Conservation (phyloP, 1,284 basidiomycete genomes). For the Trichosporon faecale region DNA sequence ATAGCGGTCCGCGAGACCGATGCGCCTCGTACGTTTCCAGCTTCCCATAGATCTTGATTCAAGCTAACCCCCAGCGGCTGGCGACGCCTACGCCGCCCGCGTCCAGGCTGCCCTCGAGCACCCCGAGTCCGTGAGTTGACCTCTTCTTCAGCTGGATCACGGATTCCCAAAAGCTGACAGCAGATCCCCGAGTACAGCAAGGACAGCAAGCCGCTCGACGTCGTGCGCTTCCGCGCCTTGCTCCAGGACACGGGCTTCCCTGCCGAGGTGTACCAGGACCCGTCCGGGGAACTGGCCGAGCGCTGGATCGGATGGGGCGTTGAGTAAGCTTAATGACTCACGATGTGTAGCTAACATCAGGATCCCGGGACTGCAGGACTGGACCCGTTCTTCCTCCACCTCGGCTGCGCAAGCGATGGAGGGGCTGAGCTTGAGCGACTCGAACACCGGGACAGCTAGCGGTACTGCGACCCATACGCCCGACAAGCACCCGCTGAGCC, state of each 20-base stretch:
- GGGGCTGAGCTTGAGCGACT: background rate
- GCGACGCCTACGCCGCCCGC: constrained; percentile 11
- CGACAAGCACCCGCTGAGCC: constrained; percentile 40
- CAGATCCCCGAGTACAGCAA: constrained; percentile 36
- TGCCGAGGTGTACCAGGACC: constrained; percentile 46
- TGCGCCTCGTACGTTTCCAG: constrained; percentile 11
- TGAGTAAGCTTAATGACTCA: constrained; percentile 34
- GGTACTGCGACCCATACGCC: constrained; percentile 20
- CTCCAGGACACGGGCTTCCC: constrained; percentile 52
- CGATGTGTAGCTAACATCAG: constrained; percentile 20
- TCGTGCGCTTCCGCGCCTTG: constrained; percentile 48
- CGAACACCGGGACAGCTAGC: too few relatives aligned
- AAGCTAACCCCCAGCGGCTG: constrained; percentile 11
- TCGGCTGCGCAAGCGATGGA: background rate
- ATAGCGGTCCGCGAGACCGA: constrained; percentile 44
- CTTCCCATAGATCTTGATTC: background rate
- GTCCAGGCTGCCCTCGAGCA: constrained; percentile 21
- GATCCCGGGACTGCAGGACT: constrained; percentile 43
- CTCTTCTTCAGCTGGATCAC: background rate
- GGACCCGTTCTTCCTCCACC: constrained; percentile 21
- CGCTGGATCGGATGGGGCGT: constrained; percentile 52
- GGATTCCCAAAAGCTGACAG: background rate
- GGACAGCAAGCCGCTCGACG: constrained; percentile 31
- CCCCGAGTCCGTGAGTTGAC: constrained; percentile 20
- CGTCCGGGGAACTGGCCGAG: constrained; percentile 39